Base-by-base conservation (phyloP, 2,329 filamentous ascomycete genomes). In the Ophiosphaerella narmari region DNA sequence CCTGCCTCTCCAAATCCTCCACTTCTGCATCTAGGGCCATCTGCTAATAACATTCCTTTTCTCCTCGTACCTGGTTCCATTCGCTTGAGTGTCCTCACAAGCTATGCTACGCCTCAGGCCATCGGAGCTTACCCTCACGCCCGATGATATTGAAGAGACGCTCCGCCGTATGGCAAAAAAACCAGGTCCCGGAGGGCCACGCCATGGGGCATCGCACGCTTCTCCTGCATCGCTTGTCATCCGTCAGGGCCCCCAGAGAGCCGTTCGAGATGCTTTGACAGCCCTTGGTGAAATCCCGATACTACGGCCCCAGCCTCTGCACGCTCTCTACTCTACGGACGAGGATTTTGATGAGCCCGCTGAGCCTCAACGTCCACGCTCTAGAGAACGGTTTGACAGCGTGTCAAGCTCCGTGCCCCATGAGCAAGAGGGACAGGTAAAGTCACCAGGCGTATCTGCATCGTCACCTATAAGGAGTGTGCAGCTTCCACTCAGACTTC, bases 111-210 rank as follows among this genome's bases (percentile, higher is more conserved):
- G 72, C 39, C 60, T 68, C 16, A 62, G 62, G 23, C 65, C 69
- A 1, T 70, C 72, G 39, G 72, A 74, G 54, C 68, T 74, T 35
- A 65, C 63, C 16, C 43, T 74, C 57, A 71, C 69, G 7, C 54
- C 70, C 7, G 69, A 68, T 6, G 70, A 74, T 48, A 54, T 74
- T 37, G 67, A 74, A 4, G 68, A 71, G 29, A 67, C 67, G 12
- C 60, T 63, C 33, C 62, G 64, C 31, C 66, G 67, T 39, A 65
- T 73, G 48, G 62, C 66, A 45, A 57, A 54, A 13, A 62, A 62
- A 43, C 66, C 62, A 13, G 44, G 54, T 13, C 35, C 53, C 43
- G 50, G 51, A 44, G 39, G 38, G 39, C n/a, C 41, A 12, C 34
- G 21, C 42, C 40, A 26, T 14, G 53, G 21, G 8, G 42, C 45